A percentile compares a stretch with the other conserved stretches of the same genome.
Evolutionary conservation across 768 basidiomycete species (phyloP).

Genomic region (Pleurotus ostreatus): DNA sequence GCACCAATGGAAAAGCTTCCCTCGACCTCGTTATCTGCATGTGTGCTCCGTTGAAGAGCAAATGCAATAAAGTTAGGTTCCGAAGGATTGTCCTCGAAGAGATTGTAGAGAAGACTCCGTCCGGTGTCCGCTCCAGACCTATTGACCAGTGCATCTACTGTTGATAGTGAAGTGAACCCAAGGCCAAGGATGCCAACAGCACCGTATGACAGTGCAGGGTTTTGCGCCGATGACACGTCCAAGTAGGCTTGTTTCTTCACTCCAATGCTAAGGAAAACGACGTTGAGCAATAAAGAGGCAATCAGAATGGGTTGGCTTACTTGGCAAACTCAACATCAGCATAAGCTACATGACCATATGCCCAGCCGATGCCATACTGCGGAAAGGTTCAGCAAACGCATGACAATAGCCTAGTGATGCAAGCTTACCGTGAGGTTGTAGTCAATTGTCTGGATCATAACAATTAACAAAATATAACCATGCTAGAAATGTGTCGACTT

Average conservation of each 20-base stretch:
- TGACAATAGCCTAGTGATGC: not conserved
- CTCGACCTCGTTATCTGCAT: conserved; percentile 48
- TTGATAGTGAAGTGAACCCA: conserved; percentile 75
- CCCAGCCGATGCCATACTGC: conserved; percentile 83
- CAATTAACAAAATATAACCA: conserved; percentile 5
- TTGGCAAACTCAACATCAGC: conserved; percentile 66
- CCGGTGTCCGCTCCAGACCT: conserved; percentile 55
- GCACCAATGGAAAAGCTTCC: conserved; percentile 73
- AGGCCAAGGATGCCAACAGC: conserved; percentile 71
- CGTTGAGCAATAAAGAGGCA: conserved; percentile 1
- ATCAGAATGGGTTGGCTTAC: conserved; percentile 31
- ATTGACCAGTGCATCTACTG: conserved; percentile 60
- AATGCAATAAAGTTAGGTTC: conserved; percentile 84
- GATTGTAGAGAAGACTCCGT: conserved; percentile 69
- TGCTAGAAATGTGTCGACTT: conserved; percentile 17
- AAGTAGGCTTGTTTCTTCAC: conserved; percentile 70
- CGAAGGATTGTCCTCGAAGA: conserved; percentile 62
- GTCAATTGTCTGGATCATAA: conserved; percentile 31
- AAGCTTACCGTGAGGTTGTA: conserved; percentile 62
- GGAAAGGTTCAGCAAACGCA: not conserved
- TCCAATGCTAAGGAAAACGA: conserved; percentile 40
- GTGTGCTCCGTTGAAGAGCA: conserved; percentile 57
- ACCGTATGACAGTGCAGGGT: conserved; percentile 71
- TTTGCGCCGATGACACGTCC: conserved; percentile 57
- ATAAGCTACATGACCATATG: conserved; percentile 58